A percentile compares a stretch with the other conserved stretches of the same genome.
phyloP scores from a whole-genome alignment of 306 rosid genomes.

The Castanea crenata region DNA sequence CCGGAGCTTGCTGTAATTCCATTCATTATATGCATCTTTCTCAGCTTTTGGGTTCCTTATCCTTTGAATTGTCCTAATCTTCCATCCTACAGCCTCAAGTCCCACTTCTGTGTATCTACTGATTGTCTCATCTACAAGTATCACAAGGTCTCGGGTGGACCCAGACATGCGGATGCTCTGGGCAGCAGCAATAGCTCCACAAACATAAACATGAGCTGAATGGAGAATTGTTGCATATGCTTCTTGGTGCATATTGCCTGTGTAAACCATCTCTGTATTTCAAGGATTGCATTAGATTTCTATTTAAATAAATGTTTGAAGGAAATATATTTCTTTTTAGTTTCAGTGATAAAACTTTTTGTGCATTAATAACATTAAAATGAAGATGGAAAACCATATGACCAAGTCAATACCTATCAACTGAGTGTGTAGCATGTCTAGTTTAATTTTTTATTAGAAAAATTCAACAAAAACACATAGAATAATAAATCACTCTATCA shows the following conservation, averaged over 20 bases:
- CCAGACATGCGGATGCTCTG: slow-evolving; percentile 93
- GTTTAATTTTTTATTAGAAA: not conserved
- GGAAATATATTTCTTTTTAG: not conserved
- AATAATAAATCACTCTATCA: no score
- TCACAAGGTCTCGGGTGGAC: slow-evolving; percentile 82
- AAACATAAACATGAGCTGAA: slow-evolving; percentile 88
- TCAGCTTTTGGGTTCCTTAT: slow-evolving; percentile 96
- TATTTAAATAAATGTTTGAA: slow-evolving; percentile 10
- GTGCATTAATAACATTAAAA: not conserved
- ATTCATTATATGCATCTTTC: slow-evolving; percentile 92
- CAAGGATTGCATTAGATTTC: slow-evolving; percentile 23
- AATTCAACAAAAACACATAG: no score
- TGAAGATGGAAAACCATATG: not conserved
- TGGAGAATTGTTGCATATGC: slow-evolving; percentile 97
- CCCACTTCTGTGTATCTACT: slow-evolving; percentile 78
- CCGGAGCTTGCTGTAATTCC: slow-evolving; percentile 98
- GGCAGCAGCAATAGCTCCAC: slow-evolving; percentile 96
- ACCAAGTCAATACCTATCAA: not conserved
- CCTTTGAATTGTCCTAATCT: slow-evolving; percentile 71
- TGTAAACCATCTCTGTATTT: slow-evolving; percentile 57
- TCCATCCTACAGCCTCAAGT: slow-evolving; percentile 95
- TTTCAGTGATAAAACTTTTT: not conserved
- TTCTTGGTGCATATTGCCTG: slow-evolving; percentile 64
- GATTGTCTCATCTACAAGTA: slow-evolving; percentile 86
- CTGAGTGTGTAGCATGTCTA: not conserved